phyloP scores from a whole-genome alignment of 1,139 yeast species.

The Spathaspora sp. region DNA sequence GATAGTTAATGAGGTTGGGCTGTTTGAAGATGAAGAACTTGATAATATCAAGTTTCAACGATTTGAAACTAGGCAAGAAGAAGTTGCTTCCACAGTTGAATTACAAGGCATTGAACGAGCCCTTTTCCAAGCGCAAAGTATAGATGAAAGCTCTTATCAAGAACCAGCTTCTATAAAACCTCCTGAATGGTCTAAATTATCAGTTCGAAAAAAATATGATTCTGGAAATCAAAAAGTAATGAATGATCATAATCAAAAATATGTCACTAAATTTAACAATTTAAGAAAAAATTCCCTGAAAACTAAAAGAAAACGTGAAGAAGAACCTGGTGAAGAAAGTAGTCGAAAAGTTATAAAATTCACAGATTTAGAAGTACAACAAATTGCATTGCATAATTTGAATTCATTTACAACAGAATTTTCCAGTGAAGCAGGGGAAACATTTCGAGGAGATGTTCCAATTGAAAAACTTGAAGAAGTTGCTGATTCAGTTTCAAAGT shows the following conservation, averaged over 20 bases:
- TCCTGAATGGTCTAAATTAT: slow-evolving; percentile 11
- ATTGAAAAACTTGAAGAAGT: slow-evolving; percentile 2
- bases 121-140: background rate
- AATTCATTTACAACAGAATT: background rate
- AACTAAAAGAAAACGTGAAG: background rate
- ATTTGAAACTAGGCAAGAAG: background rate
- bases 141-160: background rate
- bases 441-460: background rate
- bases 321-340: background rate
- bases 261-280: slow-evolving; percentile 12
- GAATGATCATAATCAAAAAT: slow-evolving; percentile 16
- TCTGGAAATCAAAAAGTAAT: slow-evolving; percentile 10
- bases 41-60: slow-evolving; percentile 8
- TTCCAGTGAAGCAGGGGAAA: background rate
- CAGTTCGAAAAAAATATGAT: slow-evolving; percentile 16
- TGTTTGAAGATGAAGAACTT: slow-evolving; percentile 17
- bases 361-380: background rate
- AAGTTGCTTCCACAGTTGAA: slow-evolving; percentile 8
- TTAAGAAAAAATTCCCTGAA: background rate
- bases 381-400: background rate
- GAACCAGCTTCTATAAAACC: background rate
- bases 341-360: slow-evolving; percentile 4
- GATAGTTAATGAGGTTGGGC: slow-evolving; percentile 19
- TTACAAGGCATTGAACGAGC: background rate
- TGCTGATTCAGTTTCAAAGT: background rate